Conservation (phyloP, 495 filamentous ascomycete genomes). For the Penicillium tannophilum region DNA sequence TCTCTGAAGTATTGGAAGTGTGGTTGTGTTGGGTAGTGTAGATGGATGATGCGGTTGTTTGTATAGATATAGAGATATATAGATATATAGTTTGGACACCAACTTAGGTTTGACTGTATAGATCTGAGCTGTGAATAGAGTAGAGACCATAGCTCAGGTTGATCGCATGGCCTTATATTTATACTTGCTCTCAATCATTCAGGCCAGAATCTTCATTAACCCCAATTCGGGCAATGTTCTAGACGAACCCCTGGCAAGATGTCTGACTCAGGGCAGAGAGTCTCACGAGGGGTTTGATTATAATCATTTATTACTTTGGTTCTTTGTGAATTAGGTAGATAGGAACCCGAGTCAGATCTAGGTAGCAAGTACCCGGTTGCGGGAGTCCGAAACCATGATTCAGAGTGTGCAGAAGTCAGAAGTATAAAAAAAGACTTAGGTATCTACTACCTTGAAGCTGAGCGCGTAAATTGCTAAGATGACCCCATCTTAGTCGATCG, state of each 20-base stretch:
- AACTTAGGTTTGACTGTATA: neutral
- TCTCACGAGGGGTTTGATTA: neutral
- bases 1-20: too few species aligned
- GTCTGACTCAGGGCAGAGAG: constrained; percentile 24
- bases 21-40: too few species aligned
- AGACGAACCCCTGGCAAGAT: constrained; percentile 8
- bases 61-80: neutral
- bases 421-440: neutral
- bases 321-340: neutral
- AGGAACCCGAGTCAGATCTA: neutral
- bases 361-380: neutral
- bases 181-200: constrained; percentile 11
- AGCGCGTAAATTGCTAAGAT: neutral
- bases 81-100: neutral
- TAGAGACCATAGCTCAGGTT: neutral
- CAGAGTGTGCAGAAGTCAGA: neutral
- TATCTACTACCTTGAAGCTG: neutral
- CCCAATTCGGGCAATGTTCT: constrained; percentile 18
- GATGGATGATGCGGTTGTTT: too few species aligned
- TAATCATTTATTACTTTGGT: neutral
- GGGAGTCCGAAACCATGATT: neutral
- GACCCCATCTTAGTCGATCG: constrained; percentile 3
- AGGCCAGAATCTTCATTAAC: constrained; percentile 15
- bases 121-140: neutral
- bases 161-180: neutral